These are phyloP conservation scores for Artemisia annua DNA, from an alignment of 129 eudicot species.

Conservation along the genomic window DNA sequence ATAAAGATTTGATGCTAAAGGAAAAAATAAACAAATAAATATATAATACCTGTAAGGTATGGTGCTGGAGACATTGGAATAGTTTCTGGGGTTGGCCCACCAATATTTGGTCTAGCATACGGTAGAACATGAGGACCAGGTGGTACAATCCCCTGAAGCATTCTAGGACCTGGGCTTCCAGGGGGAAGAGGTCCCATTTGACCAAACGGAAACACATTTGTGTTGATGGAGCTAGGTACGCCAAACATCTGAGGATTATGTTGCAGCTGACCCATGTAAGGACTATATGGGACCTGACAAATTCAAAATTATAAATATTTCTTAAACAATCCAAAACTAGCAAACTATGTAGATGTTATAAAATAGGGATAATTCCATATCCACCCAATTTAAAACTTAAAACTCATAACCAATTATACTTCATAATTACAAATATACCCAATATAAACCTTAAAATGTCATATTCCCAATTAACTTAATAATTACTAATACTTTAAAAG, in stretches of 20 bases:
- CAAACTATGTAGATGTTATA: not conserved
- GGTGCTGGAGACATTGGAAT: slow-evolving; percentile 51
- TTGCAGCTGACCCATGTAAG: slow-evolving; percentile 46
- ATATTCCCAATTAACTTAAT: too few species aligned
- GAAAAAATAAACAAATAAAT: not conserved
- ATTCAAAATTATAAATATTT: slow-evolving; percentile 6
- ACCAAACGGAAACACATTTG: slow-evolving; percentile 41
- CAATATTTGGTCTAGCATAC: slow-evolving; percentile 43
- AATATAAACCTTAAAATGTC: too few species aligned
- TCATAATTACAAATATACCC: too few species aligned
- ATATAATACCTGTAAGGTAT: slow-evolving; percentile 40
- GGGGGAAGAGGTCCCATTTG: slow-evolving; percentile 49
- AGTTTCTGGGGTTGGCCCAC: slow-evolving; percentile 45
- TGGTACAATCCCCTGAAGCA: slow-evolving; percentile 40
- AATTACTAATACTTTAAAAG: too few species aligned
- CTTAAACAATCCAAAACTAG: slow-evolving; percentile 1
- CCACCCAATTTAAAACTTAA: too few species aligned
- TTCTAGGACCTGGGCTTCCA: slow-evolving; percentile 43
- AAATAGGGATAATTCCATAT: not conserved
- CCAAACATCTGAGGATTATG: slow-evolving; percentile 54
- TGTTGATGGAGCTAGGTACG: slow-evolving; percentile 38
- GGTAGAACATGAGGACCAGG: slow-evolving; percentile 51
- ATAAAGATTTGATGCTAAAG: not conserved
- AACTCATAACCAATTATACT: too few species aligned
- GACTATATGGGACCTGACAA: slow-evolving; percentile 42